Evolutionary conservation across 2,329 filamentous ascomycete genomes (phyloP).

Genomic region (Apiospora marii): DNA sequence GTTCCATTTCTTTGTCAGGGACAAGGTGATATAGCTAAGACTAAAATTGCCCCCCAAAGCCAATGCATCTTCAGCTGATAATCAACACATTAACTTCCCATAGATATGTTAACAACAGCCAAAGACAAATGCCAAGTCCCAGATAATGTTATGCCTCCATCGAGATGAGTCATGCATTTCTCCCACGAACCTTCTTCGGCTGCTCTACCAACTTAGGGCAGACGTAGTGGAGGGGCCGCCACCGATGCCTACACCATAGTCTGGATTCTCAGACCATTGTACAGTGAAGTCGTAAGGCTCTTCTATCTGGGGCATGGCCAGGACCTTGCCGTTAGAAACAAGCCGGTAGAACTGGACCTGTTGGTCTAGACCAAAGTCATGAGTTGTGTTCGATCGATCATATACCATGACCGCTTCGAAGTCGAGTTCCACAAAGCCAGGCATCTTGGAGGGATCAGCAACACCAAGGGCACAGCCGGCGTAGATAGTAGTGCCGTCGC

Average conservation of each 20-base stretch:
- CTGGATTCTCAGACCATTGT: conserved; percentile 5
- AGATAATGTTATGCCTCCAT: background rate
- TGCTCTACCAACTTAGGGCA: background rate
- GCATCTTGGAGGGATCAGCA: background rate
- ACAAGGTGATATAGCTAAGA: background rate
- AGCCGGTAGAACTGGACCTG: background rate
- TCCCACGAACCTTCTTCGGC: background rate
- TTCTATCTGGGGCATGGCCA: background rate
- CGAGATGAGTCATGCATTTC: background rate
- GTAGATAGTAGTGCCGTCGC: background rate
- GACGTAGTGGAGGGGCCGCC: background rate
- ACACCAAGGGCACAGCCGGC: background rate
- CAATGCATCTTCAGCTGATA: background rate
- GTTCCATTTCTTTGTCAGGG: background rate
- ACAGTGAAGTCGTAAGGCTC: background rate
- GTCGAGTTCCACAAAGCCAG: background rate
- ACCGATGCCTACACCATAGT: background rate
- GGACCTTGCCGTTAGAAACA: background rate
- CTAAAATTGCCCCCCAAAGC: background rate
- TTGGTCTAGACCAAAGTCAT: background rate
- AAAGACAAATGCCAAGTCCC: background rate
- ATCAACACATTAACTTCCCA: background rate
- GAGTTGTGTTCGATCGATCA: background rate
- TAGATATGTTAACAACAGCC: background rate
- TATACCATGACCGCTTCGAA: background rate